Conservation (phyloP, 176 grass and related monocot genomes). For the Tillandsia leiboldiana region DNA sequence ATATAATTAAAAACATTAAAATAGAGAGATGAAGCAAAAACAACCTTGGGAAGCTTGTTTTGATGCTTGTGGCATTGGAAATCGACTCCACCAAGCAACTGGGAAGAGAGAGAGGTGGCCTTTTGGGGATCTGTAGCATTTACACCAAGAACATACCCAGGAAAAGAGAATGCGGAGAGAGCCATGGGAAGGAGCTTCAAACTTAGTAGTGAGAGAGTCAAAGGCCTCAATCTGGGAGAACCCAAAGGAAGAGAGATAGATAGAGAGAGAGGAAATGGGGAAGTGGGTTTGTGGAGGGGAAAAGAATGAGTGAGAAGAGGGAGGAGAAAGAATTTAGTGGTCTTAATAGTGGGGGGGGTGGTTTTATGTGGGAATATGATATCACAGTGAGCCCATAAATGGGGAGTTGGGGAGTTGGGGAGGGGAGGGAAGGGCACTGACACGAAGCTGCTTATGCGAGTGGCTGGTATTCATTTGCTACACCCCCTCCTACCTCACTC, state of each 20-base stretch:
- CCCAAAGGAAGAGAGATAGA: too few species aligned
- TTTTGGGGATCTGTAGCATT: slow-evolving; percentile 34
- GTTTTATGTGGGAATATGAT: slow-evolving; percentile 18
- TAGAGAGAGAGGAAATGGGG: neutral
- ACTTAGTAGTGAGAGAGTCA: neutral
- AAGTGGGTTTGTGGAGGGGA: neutral
- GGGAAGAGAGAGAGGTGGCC: slow-evolving; percentile 2
- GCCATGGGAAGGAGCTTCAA: slow-evolving; percentile 48
- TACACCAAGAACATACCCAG: slow-evolving; percentile 28
- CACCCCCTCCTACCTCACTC: neutral
- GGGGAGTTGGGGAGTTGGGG: neutral
- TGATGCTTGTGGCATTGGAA: slow-evolving; percentile 37
- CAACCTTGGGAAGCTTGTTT: slow-evolving; percentile 40
- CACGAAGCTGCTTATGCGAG: slow-evolving; percentile 23
- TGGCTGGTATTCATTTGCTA: slow-evolving; percentile 37
- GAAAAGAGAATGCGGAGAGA: slow-evolving; percentile 45
- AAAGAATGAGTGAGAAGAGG: slow-evolving; percentile 11
- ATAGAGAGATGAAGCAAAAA: neutral
- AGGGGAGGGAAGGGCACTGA: slow-evolving; percentile 4
- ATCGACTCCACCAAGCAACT: slow-evolving; percentile 23
- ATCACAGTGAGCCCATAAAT: neutral
- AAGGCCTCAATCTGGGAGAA: too few species aligned
- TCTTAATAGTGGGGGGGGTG: neutral
- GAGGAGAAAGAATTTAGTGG: neutral
- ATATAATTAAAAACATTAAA: neutral